Percentiles rank a stretch among this genome's conserved stretches.
Conservation (phyloP, 2,329 filamentous ascomycete species). For the Beauveria pseudobassiana region DNA sequence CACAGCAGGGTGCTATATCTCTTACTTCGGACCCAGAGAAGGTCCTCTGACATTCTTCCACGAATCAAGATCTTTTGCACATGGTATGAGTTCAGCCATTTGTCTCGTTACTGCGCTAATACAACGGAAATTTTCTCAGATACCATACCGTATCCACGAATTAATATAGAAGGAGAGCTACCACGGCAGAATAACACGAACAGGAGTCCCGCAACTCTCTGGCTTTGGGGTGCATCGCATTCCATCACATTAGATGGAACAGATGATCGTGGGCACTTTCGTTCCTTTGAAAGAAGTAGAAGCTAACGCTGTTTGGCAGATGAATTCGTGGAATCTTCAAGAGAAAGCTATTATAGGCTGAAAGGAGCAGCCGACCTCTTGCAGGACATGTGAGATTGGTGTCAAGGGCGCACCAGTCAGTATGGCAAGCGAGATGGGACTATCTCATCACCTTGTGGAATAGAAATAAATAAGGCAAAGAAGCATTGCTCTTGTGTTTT, state of each 20-base stretch:
- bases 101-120: not conserved
- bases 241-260: conserved; percentile 17
- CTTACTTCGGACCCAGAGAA: conserved; percentile 4
- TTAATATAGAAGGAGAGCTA: conserved; percentile 13
- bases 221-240: conserved; percentile 16
- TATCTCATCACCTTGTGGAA: too few relatives aligned
- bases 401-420: too few relatives aligned
- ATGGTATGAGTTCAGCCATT: not conserved
- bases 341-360: not conserved
- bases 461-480: too few relatives aligned
- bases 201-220: conserved; percentile 15
- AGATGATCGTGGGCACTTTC: conserved; percentile 11
- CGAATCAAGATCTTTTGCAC: conserved; percentile 11
- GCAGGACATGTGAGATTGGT: not conserved
- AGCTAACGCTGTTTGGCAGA: not conserved
- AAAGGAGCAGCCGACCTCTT: not conserved
- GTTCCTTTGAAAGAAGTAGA: not conserved
- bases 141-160: conserved; percentile 11
- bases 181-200: conserved; percentile 9
- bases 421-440: too few relatives aligned
- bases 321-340: not conserved
- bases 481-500: too few relatives aligned
- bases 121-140: not conserved
- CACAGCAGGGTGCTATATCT: not conserved
- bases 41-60: conserved; percentile 11